Conservation (phyloP, 805 yeast species). For the Lachancea sp. region DNA sequence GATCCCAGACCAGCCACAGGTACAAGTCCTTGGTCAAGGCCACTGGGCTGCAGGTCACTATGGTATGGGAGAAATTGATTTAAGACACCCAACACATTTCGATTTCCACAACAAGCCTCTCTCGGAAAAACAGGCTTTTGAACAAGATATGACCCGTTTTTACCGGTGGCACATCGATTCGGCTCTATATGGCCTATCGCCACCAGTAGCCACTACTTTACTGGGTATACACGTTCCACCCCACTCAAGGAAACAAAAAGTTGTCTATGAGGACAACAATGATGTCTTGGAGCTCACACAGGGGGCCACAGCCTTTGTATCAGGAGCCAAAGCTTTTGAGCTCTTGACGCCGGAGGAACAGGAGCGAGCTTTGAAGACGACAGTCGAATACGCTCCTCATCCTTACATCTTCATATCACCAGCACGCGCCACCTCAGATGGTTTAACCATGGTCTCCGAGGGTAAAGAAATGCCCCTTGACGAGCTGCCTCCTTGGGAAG, state of each 20-base stretch:
- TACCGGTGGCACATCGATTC: conserved; percentile 95
- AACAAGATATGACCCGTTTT: conserved; percentile 62
- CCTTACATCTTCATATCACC: conserved; percentile 81
- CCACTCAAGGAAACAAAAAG: conserved; percentile 51
- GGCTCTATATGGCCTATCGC: conserved; percentile 77
- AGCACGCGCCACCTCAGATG: conserved; percentile 78
- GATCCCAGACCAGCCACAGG: conserved; percentile 80
- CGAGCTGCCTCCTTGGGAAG: conserved; percentile 79
- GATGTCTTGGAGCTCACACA: conserved; percentile 63
- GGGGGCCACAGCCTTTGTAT: conserved; percentile 86
- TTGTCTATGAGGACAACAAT: conserved; percentile 60
- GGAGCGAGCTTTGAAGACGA: conserved; percentile 66
- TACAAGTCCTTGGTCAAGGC: conserved; percentile 85
- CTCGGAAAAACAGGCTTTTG: conserved; percentile 54
- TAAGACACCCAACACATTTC: conserved; percentile 81
- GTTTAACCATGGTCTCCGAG: conserved; percentile 78
- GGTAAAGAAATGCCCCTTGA: conserved; percentile 62
- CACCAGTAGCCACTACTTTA: conserved; percentile 80
- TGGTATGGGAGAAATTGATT: conserved; percentile 48
- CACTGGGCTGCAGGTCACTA: conserved; percentile 51
- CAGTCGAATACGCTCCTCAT: conserved; percentile 85
- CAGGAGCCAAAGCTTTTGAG: conserved; percentile 76
- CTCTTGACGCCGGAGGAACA: conserved; percentile 62
- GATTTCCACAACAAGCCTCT: conserved; percentile 68
- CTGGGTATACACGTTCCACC: conserved; percentile 79